Conservation (phyloP, 2,329 filamentous ascomycete genomes). For the Aspergillus versicolor region DNA sequence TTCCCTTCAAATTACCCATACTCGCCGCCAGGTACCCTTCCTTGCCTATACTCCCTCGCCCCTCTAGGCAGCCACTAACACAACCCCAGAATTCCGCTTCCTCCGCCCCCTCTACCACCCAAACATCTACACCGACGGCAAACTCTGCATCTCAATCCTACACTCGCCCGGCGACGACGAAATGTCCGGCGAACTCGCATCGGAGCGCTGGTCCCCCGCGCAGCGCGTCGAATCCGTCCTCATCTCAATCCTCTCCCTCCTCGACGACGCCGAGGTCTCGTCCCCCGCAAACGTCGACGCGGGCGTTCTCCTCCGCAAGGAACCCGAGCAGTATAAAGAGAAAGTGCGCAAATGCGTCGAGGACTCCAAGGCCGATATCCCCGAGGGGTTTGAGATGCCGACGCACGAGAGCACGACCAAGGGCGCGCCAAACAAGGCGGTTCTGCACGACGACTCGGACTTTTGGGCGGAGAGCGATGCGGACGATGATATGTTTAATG, state of each 20-base stretch:
- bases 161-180: slow-evolving; percentile 89
- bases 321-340: slow-evolving; percentile 66
- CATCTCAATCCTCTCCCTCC: slow-evolving; percentile 83
- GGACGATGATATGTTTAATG: slow-evolving; percentile 74
- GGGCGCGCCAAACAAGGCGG: slow-evolving; percentile 46
- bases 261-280: slow-evolving; percentile 91
- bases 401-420: slow-evolving; percentile 59
- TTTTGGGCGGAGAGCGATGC: slow-evolving; percentile 76
- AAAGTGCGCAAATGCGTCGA: slow-evolving; percentile 70
- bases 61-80: background rate
- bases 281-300: slow-evolving; percentile 96
- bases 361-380: slow-evolving; percentile 74
- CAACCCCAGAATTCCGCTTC: slow-evolving; percentile 73
- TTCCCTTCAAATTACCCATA: slow-evolving; percentile 90
- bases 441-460: slow-evolving; percentile 69
- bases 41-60: no score
- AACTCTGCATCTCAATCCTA: slow-evolving; percentile 93
- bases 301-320: slow-evolving; percentile 77
- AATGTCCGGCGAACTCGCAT: slow-evolving; percentile 85
- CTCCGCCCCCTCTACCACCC: slow-evolving; percentile 78
- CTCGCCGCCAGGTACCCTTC: slow-evolving; percentile 63
- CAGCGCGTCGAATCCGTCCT: slow-evolving; percentile 94
- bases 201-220: slow-evolving; percentile 90
- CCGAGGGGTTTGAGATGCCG: slow-evolving; percentile 77
- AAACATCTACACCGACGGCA: slow-evolving; percentile 88